Percentiles rank a stretch among this genome's conserved stretches.
phyloP scores from a whole-genome alignment of 805 yeast genomes.

The Kodamaea kakaduensis region DNA sequence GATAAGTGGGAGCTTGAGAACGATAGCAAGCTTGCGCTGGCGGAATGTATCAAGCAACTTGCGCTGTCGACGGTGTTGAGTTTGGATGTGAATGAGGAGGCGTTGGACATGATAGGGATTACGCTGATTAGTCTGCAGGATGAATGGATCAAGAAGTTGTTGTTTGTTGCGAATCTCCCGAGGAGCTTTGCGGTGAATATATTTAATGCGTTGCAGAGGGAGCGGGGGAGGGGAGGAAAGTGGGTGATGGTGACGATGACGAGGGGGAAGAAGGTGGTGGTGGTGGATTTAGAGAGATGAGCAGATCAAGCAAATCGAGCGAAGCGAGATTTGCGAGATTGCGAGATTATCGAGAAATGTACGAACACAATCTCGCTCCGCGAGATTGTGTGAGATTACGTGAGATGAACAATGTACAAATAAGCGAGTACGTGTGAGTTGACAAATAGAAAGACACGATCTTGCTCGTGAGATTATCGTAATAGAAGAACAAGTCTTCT shows the following conservation, averaged over 20 bases:
- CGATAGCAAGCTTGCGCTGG: slow-evolving; percentile 60
- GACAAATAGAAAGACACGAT: too few species aligned
- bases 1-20: slow-evolving; percentile 78
- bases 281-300: slow-evolving; percentile 26
- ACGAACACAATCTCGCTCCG: too few species aligned
- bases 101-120: slow-evolving; percentile 74
- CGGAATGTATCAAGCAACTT: slow-evolving; percentile 49
- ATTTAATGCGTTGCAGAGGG: slow-evolving; percentile 68
- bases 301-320: too few species aligned
- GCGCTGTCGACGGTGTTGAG: slow-evolving; percentile 69
- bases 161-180: slow-evolving; percentile 73
- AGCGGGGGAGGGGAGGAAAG: slow-evolving; percentile 62
- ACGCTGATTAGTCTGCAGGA: slow-evolving; percentile 74
- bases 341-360: too few species aligned
- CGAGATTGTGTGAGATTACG: too few species aligned
- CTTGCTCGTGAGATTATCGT: too few species aligned
- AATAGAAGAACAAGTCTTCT: too few species aligned
- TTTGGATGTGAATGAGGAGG: slow-evolving; percentile 80
- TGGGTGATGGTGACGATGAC: slow-evolving; percentile 77
- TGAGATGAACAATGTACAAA: too few species aligned
- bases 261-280: slow-evolving; percentile 62
- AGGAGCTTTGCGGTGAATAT: slow-evolving; percentile 75
- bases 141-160: slow-evolving; percentile 80
- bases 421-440: too few species aligned
- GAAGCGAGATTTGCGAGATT: too few species aligned